phyloP scores from a whole-genome alignment of 2,329 filamentous ascomycete species.

The Hymenoscyphus fructigenus region DNA sequence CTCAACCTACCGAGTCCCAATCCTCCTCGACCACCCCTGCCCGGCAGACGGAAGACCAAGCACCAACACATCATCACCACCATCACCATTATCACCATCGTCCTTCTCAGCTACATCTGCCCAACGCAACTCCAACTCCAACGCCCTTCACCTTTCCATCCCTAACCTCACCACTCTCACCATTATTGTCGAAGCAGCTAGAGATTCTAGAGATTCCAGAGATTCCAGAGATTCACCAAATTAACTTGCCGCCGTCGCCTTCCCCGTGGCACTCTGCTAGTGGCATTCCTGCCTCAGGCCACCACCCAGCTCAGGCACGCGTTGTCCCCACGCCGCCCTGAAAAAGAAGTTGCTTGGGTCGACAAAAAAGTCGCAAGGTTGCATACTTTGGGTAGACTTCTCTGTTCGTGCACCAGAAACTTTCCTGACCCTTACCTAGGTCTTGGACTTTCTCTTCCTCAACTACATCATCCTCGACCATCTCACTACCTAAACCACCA shows the following conservation, averaged over 20 bases:
- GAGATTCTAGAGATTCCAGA: background rate
- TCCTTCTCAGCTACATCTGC: no score
- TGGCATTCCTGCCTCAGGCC: conserved; percentile 2
- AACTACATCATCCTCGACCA: no score
- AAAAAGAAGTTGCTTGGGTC: background rate
- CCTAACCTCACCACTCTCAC: no score
- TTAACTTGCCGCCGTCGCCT: conserved; percentile 4
- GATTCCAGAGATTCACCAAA: background rate
- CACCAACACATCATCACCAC: background rate
- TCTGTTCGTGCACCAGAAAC: conserved; percentile 4
- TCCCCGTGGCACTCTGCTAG: background rate
- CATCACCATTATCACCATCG: background rate
- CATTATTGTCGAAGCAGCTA: no score
- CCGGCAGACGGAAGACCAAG: background rate
- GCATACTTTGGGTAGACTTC: no score
- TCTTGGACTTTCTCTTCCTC: background rate
- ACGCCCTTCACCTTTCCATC: background rate
- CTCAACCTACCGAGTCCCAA: background rate
- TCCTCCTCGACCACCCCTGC: background rate
- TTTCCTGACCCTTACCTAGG: conserved; percentile 6
- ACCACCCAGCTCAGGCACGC: conserved; percentile 4
- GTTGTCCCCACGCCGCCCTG: conserved; percentile 8
- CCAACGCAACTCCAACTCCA: background rate
- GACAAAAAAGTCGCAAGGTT: conserved; percentile 2
- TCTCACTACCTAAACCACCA: background rate